Evolutionary conservation across 768 basidiomycete genomes (phyloP).

Genomic region (Austroboletus eburneus): DNA sequence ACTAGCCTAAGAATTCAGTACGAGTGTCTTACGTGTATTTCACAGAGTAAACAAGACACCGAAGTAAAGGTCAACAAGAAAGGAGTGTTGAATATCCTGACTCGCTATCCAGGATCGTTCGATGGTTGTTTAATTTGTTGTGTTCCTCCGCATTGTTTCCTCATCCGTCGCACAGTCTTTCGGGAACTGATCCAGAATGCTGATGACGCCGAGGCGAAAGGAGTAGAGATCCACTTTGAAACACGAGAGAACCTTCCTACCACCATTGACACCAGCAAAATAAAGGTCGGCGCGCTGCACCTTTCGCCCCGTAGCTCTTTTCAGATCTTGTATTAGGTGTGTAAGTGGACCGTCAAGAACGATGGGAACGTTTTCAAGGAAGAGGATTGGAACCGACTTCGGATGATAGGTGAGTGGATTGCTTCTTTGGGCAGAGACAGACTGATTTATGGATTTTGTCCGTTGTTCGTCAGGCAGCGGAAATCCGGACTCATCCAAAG

Average conservation of each 20-base stretch:
- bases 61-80: background rate
- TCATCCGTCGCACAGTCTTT: constrained; percentile 30
- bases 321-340: background rate
- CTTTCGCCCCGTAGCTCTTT: background rate
- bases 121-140: background rate
- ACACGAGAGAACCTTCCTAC: background rate
- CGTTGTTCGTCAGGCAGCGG: constrained; percentile 3
- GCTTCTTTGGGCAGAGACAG: background rate
- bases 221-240: background rate
- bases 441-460: background rate
- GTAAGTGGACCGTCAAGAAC: background rate
- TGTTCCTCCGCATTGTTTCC: background rate
- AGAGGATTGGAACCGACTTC: background rate
- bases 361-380: background rate
- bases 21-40: background rate
- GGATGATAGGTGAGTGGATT: constrained; percentile 8
- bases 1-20: no score
- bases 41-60: background rate
- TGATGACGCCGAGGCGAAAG: background rate
- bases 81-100: background rate
- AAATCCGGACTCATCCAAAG: constrained; percentile 8
- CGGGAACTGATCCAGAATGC: constrained; percentile 40
- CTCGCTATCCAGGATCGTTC: constrained; percentile 3
- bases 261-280: background rate
- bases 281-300: constrained; percentile 39